Conservation (phyloP, 2,329 filamentous ascomycete genomes). For the Aureobasidium sp. region DNA sequence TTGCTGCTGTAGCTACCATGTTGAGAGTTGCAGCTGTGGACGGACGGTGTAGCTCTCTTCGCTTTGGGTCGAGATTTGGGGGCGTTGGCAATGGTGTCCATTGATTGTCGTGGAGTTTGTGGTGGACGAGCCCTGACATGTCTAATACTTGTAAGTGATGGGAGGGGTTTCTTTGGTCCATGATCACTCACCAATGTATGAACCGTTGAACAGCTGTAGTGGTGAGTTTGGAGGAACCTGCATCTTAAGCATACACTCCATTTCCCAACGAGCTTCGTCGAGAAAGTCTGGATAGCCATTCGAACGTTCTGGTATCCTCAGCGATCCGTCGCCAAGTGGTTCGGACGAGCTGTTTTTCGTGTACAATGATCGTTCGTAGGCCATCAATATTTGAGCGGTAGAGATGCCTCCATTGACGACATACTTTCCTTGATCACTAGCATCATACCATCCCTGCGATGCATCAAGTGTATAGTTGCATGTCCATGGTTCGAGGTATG, state of each 20-base stretch:
- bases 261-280: constrained; percentile 16
- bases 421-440: constrained; percentile 16
- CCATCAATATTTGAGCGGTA: constrained; percentile 14
- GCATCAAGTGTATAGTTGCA: constrained; percentile 16
- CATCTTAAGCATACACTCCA: constrained; percentile 15
- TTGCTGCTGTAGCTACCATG: constrained; percentile 14
- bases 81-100: constrained; percentile 14
- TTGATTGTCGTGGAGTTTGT: constrained; percentile 16
- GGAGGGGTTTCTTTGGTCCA: neutral
- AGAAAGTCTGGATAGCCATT: constrained; percentile 14
- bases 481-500: constrained; percentile 15
- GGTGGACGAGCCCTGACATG: constrained; percentile 13
- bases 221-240: constrained; percentile 13
- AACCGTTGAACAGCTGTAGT: constrained; percentile 13
- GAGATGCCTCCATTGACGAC: constrained; percentile 16
- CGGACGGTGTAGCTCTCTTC: constrained; percentile 15
- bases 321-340: constrained; percentile 11
- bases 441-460: constrained; percentile 15
- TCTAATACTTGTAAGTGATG: neutral
- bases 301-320: constrained; percentile 13
- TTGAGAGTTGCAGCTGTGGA: constrained; percentile 16
- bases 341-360: neutral
- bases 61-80: constrained; percentile 11
- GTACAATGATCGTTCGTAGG: constrained; percentile 12
- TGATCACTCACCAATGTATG: constrained; percentile 5